Percentiles rank a stretch among this genome's conserved stretches.
Evolutionary conservation across 2,329 filamentous ascomycete genomes (phyloP).

Genomic region (Colletotrichum shisoi): DNA sequence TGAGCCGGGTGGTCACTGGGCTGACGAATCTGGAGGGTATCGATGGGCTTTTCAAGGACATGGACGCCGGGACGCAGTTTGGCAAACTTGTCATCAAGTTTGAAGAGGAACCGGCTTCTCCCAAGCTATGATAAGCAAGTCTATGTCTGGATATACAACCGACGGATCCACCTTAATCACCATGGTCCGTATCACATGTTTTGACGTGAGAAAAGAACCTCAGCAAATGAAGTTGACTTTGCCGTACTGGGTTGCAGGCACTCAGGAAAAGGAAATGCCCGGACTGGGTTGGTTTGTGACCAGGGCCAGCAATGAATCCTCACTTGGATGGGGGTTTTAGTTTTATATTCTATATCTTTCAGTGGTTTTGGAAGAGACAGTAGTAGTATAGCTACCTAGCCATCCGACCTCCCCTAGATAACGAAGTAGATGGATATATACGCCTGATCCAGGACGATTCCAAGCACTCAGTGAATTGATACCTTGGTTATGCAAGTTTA

Average conservation of each 20-base stretch:
- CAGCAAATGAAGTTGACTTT: not conserved
- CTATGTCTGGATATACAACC: not conserved
- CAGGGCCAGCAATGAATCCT: not conserved
- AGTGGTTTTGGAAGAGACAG: no score
- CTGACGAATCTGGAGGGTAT: conserved; percentile 81
- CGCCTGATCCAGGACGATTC: no score
- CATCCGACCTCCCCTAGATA: no score
- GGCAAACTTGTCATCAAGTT: conserved; percentile 89
- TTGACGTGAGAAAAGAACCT: not conserved
- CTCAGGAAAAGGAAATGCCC: not conserved
- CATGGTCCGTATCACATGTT: not conserved
- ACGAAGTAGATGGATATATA: no score
- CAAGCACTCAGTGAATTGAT: no score
- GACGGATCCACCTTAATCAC: not conserved
- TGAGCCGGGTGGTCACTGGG: conserved; percentile 77
- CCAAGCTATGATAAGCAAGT: conserved; percentile 52
- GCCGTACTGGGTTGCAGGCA: not conserved
- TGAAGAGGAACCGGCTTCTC: conserved; percentile 49
- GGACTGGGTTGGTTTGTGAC: not conserved
- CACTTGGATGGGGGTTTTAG: not conserved
- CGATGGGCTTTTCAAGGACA: conserved; percentile 83
- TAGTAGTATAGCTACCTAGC: no score
- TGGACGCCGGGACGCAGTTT: conserved; percentile 86
- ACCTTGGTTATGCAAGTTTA: no score
- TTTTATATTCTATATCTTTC: no score